These are phyloP conservation scores for Russula virescens DNA, from an alignment of 768 basidiomycete species.

Conservation along the genomic window DNA sequence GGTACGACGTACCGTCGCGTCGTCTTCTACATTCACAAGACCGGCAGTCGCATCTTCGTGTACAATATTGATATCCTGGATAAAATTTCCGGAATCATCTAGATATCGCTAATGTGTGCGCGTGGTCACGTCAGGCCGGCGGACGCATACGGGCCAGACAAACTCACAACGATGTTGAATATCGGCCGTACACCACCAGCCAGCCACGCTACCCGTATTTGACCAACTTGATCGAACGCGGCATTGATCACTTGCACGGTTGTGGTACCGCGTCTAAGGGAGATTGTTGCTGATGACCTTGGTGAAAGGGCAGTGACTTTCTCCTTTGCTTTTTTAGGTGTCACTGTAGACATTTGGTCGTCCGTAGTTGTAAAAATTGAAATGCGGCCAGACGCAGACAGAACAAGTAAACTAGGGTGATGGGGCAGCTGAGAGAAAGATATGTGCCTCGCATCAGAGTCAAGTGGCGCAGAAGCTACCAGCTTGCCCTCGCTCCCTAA, in stretches of 20 bases:
- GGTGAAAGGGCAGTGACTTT: conserved; percentile 48
- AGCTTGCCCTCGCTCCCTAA: conserved; percentile 44
- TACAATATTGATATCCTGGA: conserved; percentile 42
- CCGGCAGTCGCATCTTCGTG: conserved; percentile 34
- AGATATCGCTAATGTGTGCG: conserved; percentile 43
- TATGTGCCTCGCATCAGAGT: conserved; percentile 53
- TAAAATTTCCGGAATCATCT: conserved; percentile 48
- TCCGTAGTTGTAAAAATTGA: conserved; percentile 50
- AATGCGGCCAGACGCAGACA: conserved; percentile 56
- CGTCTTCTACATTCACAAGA: conserved; percentile 25
- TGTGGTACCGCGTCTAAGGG: conserved; percentile 36
- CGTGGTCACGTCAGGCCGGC: conserved; percentile 6
- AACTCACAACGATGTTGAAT: conserved; percentile 54
- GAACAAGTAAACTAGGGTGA: conserved; percentile 43
- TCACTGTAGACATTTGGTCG: conserved; percentile 37
- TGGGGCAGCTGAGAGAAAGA: conserved; percentile 27
- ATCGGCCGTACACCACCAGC: conserved; percentile 52
- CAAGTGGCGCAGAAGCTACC: conserved; percentile 55
- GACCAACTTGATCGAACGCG: conserved; percentile 41
- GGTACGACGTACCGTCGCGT: conserved; percentile 6
- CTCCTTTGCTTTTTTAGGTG: conserved; percentile 38
- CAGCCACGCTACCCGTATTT: conserved; percentile 48
- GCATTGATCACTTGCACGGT: conserved; percentile 41
- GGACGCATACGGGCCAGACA: background rate
- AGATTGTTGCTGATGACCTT: conserved; percentile 42